Percentiles rank a stretch among this genome's conserved stretches.
Conservation (phyloP, 495 filamentous ascomycete genomes). For the Trichoderma virens region DNA sequence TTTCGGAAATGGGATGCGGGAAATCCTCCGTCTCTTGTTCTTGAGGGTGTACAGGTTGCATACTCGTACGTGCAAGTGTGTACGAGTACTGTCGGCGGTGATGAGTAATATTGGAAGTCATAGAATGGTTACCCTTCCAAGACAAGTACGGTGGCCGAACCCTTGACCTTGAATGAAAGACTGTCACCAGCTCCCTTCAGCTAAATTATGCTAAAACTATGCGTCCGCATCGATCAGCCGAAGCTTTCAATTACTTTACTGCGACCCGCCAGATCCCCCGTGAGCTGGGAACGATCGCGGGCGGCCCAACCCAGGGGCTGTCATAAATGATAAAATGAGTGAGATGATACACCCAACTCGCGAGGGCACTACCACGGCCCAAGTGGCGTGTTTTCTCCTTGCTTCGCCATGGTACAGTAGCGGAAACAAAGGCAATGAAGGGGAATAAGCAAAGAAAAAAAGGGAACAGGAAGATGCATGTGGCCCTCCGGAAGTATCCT, state of each 20-base stretch:
- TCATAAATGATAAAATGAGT: neutral
- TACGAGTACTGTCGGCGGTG: no score
- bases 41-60: no score
- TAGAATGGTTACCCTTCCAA: neutral
- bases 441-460: neutral
- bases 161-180: neutral
- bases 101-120: neutral
- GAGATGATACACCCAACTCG: neutral
- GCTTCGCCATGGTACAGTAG: no score
- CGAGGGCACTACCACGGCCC: neutral
- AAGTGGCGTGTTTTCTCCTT: no score
- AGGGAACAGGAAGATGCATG: neutral
- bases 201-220: neutral
- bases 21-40: no score
- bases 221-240: neutral
- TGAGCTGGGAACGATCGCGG: neutral
- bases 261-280: neutral
- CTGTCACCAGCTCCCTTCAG: neutral
- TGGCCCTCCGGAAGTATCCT: neutral
- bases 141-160: neutral
- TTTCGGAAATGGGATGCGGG: no score
- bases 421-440: neutral
- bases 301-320: neutral
- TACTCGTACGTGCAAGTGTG: no score
- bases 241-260: neutral